phyloP scores from a whole-genome alignment of 805 yeast genomes.

The Saturnispora saitoi region DNA sequence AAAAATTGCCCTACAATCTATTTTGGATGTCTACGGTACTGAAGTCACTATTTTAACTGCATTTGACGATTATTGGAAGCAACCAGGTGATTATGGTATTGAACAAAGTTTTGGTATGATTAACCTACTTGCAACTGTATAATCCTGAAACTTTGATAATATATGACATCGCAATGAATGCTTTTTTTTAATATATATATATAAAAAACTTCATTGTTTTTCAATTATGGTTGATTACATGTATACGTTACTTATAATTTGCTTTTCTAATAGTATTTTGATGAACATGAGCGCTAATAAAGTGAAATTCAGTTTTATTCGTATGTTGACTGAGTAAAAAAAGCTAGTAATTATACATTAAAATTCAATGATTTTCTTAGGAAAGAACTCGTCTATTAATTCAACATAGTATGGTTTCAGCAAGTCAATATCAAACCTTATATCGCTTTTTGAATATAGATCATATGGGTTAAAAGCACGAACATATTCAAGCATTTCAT shows the following conservation, averaged over 20 bases:
- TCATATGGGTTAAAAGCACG: constrained; percentile 62
- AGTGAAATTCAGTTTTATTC: too few species aligned
- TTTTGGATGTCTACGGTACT: constrained; percentile 48
- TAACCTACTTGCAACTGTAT: constrained; percentile 17
- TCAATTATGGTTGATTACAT: too few species aligned
- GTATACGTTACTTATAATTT: too few species aligned
- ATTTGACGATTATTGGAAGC: constrained; percentile 82
- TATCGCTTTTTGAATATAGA: constrained; percentile 54
- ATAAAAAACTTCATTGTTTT: too few species aligned
- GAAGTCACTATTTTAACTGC: constrained; percentile 68
- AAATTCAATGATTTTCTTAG: constrained; percentile 47
- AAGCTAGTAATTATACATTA: constrained; percentile 19
- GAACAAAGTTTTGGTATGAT: constrained; percentile 82
- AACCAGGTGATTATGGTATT: constrained; percentile 73
- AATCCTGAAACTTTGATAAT: neutral
- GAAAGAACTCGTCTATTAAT: constrained; percentile 60
- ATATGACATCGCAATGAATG: too few species aligned
- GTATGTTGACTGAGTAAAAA: too few species aligned
- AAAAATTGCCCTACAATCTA: constrained; percentile 52
- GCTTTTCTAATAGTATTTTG: too few species aligned
- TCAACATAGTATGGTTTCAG: constrained; percentile 52
- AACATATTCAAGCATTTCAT: constrained; percentile 53
- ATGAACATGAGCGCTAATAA: too few species aligned
- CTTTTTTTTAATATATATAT: too few species aligned
- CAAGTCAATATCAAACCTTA: constrained; percentile 37